Base-by-base conservation (phyloP, 345 rosid species). In the Microcos paniculata region DNA sequence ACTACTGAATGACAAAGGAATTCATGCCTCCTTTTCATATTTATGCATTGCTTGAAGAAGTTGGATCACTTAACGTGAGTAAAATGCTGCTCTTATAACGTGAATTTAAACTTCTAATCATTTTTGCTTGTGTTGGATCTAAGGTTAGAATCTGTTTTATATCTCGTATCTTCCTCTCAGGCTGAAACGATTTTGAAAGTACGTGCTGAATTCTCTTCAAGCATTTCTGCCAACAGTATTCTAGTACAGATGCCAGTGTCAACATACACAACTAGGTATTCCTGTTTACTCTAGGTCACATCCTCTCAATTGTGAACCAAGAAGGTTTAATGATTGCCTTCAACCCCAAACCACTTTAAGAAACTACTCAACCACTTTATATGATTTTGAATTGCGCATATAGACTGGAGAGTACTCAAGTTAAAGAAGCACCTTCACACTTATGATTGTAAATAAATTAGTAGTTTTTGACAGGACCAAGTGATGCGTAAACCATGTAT, bases 1-100 rank as follows among this genome's bases (percentile, higher is more conserved):
- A 85, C 79, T 88, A 88, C 53, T 86, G 89, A 45, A 84, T 85
- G 86, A 85, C 91, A 72, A 89, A 88, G 80, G 89, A 85, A 83
- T 88, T 88, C 72, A 88, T 81, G 77, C 91, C 91, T 73, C 91
- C 87, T 7, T 88, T 88, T 51, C 87, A 86, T 1, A 83, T 88
- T 63, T 85, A 81, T 28, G 83, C 91, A 11, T 84, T 85, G 86
- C 82, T 88, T n/a, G n/a, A n/a, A n/a, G n/a, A n/a, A n/a, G n/a
- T n/a, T n/a, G n/a, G n/a, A n/a, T n/a, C n/a, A n/a, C 84, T 85
- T 61, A 88, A 80, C 84, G 89, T 85, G 77, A 72, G 49, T 53
- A 3, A 38, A 33, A 40, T 14, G 8, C 21, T n/a, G 6, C 71
- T 6, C 15, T 6, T 56, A 11, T 23, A 55, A 21, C 59, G 9